Conservation (phyloP, 1,284 basidiomycete species). For the Chiua sp. region DNA sequence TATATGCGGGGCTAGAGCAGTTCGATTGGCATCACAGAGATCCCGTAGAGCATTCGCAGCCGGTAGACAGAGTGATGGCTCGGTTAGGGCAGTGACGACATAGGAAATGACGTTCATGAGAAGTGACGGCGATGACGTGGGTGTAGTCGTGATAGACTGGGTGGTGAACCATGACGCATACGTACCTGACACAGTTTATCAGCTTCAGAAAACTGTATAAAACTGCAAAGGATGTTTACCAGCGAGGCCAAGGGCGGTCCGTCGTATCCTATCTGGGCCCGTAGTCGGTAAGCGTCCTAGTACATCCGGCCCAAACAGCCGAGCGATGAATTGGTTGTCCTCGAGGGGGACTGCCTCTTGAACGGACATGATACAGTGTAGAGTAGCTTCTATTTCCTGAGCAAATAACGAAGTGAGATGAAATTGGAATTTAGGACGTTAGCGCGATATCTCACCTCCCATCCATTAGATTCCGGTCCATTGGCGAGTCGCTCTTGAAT, state of each 20-base stretch:
- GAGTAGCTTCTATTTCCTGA: conserved; percentile 82
- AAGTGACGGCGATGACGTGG: conserved; percentile 38
- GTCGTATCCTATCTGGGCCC: conserved; percentile 69
- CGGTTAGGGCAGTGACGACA: conserved; percentile 73
- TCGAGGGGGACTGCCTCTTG: conserved; percentile 87
- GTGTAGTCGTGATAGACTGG: conserved; percentile 46
- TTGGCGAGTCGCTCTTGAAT: conserved; percentile 57
- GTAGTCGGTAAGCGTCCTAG: conserved; percentile 69
- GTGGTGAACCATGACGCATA: conserved; percentile 88
- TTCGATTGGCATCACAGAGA: conserved; percentile 86
- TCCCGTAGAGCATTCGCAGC: conserved; percentile 85
- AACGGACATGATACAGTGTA: conserved; percentile 85
- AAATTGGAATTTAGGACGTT: not conserved
- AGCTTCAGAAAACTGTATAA: not conserved
- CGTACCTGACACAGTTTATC: conserved; percentile 47
- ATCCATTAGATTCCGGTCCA: conserved; percentile 46
- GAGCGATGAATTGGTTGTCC: conserved; percentile 63
- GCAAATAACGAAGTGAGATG: not conserved
- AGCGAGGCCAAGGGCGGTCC: conserved; percentile 74
- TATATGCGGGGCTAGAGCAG: conserved; percentile 81
- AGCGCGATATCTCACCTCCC: conserved; percentile 66
- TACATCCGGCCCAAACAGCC: conserved; percentile 73
- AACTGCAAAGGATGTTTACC: conserved; percentile 51
- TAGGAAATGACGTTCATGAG: conserved; percentile 54
- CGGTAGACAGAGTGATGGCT: conserved; percentile 66